Evolutionary conservation across 2,329 filamentous ascomycete genomes (phyloP), one percentile per base, ranked within the genome.

Genomic region (Nectriaceae sp.): DNA sequence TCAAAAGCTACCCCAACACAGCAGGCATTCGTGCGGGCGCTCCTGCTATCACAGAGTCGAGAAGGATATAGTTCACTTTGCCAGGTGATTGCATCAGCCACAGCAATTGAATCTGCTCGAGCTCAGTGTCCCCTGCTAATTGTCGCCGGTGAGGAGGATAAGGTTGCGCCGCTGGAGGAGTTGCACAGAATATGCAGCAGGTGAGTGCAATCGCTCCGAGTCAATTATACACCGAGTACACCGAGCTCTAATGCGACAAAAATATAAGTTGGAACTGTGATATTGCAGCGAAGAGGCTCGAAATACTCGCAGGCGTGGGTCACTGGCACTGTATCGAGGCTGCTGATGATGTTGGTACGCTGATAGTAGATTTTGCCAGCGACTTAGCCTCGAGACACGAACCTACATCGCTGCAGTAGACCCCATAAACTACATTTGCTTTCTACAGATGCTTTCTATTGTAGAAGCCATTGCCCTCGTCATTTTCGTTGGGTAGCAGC

Each of bases 291-390:
- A 88, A 86, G 69, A 73, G 65, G 22, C 58, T 89, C 42, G 75
- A 80, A 53, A 65, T 86, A 2, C 60, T 89, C 49, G 60, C 76
- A 2, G 77, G 78, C 0, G 75, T 88, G 5, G 87, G 87, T 0
- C 87, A 89, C 65, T 90, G 86, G 86, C 84, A 88, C 65, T 87
- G 83, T 62, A 74, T 89, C 48, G 87, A 89, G 63, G 79, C 78
- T 1, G 10, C 26, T 8, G 26, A 31, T 8, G 10, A 31, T 10
- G 26, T 31, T 10, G 26, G 10, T 31, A n/a, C n/a, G n/a, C n/a
- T n/a, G n/a, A n/a, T n/a, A n/a, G n/a, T n/a, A n/a, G n/a, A n/a
- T n/a, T n/a, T n/a, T n/a, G n/a, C n/a, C n/a, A n/a, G n/a, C n/a
- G n/a, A n/a, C n/a, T n/a, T n/a, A n/a, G n/a, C n/a, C n/a, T n/a